These are phyloP conservation scores for Magnaporthiopsis poae DNA, from an alignment of 2,329 filamentous ascomycete species.

Conservation along the genomic window DNA sequence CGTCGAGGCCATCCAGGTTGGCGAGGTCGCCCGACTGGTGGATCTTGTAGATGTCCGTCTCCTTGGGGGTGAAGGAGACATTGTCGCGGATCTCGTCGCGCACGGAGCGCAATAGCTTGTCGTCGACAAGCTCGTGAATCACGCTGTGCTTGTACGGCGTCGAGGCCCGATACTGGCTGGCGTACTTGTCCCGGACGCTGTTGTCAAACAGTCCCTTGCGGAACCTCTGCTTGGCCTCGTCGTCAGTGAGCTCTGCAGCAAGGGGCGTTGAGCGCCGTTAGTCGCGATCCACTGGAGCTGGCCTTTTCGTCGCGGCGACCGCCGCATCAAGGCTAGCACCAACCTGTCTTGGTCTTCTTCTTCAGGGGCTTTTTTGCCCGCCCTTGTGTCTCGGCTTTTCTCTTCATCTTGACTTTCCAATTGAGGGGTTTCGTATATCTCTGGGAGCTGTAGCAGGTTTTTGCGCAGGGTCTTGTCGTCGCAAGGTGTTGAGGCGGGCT, in stretches of 20 bases:
- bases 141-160: constrained; percentile 84
- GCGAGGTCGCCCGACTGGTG: constrained; percentile 96
- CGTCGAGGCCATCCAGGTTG: constrained; percentile 87
- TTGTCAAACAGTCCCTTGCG: constrained; percentile 56
- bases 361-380: constrained; percentile 34
- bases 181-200: constrained; percentile 48
- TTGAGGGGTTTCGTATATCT: constrained; percentile 12
- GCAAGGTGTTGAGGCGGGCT: not conserved
- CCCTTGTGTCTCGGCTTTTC: constrained; percentile 43
- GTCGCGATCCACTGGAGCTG: not conserved
- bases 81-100: constrained; percentile 81
- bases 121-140: constrained; percentile 70
- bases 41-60: constrained; percentile 99
- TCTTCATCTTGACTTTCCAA: constrained; percentile 40
- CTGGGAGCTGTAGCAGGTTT: not conserved
- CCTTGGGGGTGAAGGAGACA: constrained; percentile 92
- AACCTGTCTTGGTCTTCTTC: constrained; percentile 45
- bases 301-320: not conserved
- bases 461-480: not conserved
- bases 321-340: constrained; percentile 13
- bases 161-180: constrained; percentile 52
- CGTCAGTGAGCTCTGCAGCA: constrained; percentile 32
- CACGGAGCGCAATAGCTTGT: constrained; percentile 72
- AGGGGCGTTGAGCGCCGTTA: constrained; percentile 6
- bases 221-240: constrained; percentile 50